Conservation (phyloP, 805 yeast species). For the Metschnikowia gelsemii region DNA sequence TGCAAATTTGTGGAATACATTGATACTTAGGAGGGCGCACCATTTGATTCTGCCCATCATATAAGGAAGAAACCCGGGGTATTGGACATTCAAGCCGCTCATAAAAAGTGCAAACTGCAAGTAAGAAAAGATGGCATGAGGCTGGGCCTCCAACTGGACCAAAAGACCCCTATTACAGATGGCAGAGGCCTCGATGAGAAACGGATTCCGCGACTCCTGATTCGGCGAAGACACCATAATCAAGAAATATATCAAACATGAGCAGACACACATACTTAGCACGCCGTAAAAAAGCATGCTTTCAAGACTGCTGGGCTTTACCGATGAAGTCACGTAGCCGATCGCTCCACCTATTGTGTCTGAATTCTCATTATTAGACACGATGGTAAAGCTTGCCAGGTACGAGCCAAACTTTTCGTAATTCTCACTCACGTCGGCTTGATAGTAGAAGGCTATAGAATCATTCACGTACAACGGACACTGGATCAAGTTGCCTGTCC, state of each 20-base stretch:
- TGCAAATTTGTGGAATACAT: slow-evolving; percentile 17
- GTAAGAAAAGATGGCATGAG: slow-evolving; percentile 48
- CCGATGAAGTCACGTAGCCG: slow-evolving; percentile 49
- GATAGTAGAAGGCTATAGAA: slow-evolving; percentile 37
- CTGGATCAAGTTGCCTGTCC: slow-evolving; percentile 28
- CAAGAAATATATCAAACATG: slow-evolving; percentile 42
- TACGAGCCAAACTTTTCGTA: slow-evolving; percentile 47
- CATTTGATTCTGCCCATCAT: slow-evolving; percentile 50
- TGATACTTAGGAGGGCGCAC: slow-evolving; percentile 51
- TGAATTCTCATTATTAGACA: slow-evolving; percentile 38
- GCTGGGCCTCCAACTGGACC: slow-evolving; percentile 55
- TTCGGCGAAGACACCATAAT: slow-evolving; percentile 51
- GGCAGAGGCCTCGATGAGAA: slow-evolving; percentile 52
- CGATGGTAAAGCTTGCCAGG: slow-evolving; percentile 39
- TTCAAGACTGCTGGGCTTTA: slow-evolving; percentile 29
- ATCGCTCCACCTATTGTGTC: slow-evolving; percentile 47
- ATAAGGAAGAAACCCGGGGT: slow-evolving; percentile 65
- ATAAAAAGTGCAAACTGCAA: slow-evolving; percentile 60
- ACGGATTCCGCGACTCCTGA: slow-evolving; percentile 56
- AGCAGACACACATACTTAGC: slow-evolving; percentile 36
- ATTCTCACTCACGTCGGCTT: slow-evolving; percentile 40
- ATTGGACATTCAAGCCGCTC: slow-evolving; percentile 52
- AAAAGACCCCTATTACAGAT: slow-evolving; percentile 58
- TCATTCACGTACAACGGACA: slow-evolving; percentile 42
- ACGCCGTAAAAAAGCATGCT: slow-evolving; percentile 40